phyloP scores from a whole-genome alignment of 1,139 yeast species.

The Insectozyma bohioensis region DNA sequence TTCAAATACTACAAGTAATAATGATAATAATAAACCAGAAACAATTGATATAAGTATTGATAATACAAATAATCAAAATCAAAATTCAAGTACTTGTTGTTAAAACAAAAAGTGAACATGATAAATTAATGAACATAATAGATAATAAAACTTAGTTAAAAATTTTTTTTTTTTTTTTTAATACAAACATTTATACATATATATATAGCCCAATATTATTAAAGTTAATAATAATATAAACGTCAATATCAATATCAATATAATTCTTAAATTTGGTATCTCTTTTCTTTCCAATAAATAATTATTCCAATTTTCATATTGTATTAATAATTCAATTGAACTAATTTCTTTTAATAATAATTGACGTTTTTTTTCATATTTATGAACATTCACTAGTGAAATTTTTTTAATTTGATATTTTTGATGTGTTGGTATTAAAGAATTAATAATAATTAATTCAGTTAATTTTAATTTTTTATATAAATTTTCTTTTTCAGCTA shows the following conservation, averaged over 20 bases:
- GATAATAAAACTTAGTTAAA: too few relatives aligned
- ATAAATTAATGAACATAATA: too few relatives aligned
- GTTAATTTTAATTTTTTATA: not conserved
- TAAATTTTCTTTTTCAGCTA: slow-evolving; percentile 3
- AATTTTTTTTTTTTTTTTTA: too few relatives aligned
- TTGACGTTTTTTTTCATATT: slow-evolving; percentile 1
- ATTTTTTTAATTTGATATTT: slow-evolving; percentile 2
- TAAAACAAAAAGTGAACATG: too few relatives aligned
- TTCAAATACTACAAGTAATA: slow-evolving; percentile 17
- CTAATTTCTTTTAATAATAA: not conserved
- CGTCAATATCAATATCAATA: too few relatives aligned
- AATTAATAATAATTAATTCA: not conserved
- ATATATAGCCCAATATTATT: too few relatives aligned
- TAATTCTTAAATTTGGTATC: too few relatives aligned
- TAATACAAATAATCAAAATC: slow-evolving; percentile 14
- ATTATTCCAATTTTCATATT: slow-evolving; percentile 7
- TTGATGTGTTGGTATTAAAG: slow-evolving; percentile 1
- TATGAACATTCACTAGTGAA: slow-evolving; percentile 3
- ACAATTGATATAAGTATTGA: slow-evolving; percentile 45
- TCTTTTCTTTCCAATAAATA: slow-evolving; percentile 8
- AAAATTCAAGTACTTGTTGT: slow-evolving; percentile 9
- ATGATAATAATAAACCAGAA: slow-evolving; percentile 37
- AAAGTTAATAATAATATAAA: too few relatives aligned
- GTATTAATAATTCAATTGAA: slow-evolving; percentile 1
- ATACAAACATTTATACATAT: too few relatives aligned